phyloP scores from a whole-genome alignment of 805 yeast genomes.

The Wickerhamomyces strasburgensis region DNA sequence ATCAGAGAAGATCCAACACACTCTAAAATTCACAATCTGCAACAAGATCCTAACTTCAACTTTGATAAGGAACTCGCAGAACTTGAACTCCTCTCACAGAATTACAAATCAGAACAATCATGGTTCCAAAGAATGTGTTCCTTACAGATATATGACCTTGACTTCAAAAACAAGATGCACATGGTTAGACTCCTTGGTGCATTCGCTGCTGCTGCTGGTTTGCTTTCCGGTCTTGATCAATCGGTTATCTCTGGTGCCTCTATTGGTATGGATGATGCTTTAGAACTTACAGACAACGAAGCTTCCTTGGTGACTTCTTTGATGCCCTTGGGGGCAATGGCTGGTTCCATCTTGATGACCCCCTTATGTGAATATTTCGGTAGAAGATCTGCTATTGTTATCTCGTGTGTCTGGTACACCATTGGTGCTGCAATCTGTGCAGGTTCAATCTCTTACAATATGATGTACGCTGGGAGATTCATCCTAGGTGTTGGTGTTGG shows the following conservation, averaged over 20 bases:
- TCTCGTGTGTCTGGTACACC: conserved; percentile 57
- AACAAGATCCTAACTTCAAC: conserved; percentile 26
- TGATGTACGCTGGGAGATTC: conserved; percentile 58
- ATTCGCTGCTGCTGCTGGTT: conserved; percentile 60
- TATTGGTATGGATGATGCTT: conserved; percentile 41
- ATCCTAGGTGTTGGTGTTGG: conserved; percentile 62
- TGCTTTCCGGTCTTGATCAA: conserved; percentile 64
- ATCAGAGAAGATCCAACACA: conserved; percentile 12
- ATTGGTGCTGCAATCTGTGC: conserved; percentile 58
- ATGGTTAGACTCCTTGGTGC: conserved; percentile 47
- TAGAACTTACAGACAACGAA: conserved; percentile 37
- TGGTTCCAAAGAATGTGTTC: conserved; percentile 34
- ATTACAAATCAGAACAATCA: conserved; percentile 27
- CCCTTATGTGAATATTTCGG: conserved; percentile 54
- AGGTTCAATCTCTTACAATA: conserved; percentile 37
- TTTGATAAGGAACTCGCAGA: conserved; percentile 35
- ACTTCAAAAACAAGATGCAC: conserved; percentile 40
- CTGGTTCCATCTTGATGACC: conserved; percentile 55
- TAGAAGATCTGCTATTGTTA: conserved; percentile 47
- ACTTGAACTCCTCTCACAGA: conserved; percentile 26
- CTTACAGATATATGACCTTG: conserved; percentile 31
- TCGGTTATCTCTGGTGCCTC: conserved; percentile 62
- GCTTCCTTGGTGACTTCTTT: conserved; percentile 50
- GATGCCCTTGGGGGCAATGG: conserved; percentile 68
- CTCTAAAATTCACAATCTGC: conserved; percentile 12